A percentile compares a stretch with the other conserved stretches of the same genome.
phyloP scores from a whole-genome alignment of 2,329 filamentous ascomycete genomes.

The Huntiella abstrusa region DNA sequence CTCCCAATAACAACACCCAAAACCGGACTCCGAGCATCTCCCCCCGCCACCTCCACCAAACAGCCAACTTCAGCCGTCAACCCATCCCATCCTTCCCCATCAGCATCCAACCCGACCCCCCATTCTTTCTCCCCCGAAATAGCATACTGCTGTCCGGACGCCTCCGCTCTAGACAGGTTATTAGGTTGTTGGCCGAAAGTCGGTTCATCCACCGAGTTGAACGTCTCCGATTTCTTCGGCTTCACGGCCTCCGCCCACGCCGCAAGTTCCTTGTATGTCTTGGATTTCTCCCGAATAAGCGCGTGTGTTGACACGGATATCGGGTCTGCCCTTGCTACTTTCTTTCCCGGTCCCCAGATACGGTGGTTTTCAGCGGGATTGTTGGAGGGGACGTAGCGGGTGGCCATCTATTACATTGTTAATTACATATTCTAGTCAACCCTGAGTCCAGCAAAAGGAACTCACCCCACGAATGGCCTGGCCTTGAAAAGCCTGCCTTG shows the following conservation, averaged over 20 bases:
- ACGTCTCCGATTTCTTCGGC: background rate
- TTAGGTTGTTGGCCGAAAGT: constrained; percentile 5
- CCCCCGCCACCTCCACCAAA: constrained; percentile 15
- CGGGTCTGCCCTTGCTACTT: too few species aligned
- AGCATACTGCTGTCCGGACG: background rate
- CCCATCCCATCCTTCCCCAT: background rate
- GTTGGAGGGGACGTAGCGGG: too few species aligned
- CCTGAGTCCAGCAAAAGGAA: too few species aligned
- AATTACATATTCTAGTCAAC: too few species aligned
- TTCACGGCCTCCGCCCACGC: background rate
- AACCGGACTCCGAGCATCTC: constrained; percentile 25
- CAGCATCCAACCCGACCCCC: background rate
- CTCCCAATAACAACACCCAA: constrained; percentile 35
- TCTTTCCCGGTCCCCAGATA: too few species aligned
- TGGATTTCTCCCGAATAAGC: background rate
- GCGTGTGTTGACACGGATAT: background rate
- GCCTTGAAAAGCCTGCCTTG: too few species aligned
- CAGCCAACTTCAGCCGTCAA: constrained; percentile 1
- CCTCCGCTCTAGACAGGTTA: constrained; percentile 1
- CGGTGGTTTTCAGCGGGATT: too few species aligned
- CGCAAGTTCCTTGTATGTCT: background rate
- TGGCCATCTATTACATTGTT: too few species aligned
- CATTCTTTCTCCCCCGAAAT: too few species aligned
- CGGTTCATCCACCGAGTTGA: too few species aligned
- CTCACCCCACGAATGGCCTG: too few species aligned